Percentiles rank a stretch among this genome's conserved stretches.
Conservation (phyloP, 352 stramenopile genomes). For the Globisporangium ultimum region DNA sequence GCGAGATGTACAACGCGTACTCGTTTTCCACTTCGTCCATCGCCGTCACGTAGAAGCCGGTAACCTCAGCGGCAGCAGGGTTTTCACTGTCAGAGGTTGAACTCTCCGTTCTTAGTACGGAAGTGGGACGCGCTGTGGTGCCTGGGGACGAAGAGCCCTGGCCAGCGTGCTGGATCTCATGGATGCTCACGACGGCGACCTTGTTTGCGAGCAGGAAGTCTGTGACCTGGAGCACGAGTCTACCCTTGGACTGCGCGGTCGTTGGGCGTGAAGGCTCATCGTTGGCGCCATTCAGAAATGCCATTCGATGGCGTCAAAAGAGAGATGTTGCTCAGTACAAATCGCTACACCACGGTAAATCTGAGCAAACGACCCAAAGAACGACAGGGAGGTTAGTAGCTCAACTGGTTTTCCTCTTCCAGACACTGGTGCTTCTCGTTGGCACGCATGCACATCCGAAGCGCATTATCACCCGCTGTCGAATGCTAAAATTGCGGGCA, state of each 20-base stretch:
- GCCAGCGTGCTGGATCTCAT: constrained; percentile 22
- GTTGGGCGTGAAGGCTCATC: neutral
- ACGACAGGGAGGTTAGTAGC: neutral
- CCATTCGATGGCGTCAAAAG: constrained; percentile 2
- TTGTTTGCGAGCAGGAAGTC: constrained; percentile 31
- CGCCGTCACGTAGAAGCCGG: constrained; percentile 47
- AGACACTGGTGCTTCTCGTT: too few species aligned
- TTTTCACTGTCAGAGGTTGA: neutral
- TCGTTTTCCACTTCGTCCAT: constrained; percentile 68
- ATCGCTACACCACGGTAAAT: neutral
- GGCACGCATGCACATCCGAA: neutral
- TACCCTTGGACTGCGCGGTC: constrained; percentile 11
- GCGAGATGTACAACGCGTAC: constrained; percentile 52
- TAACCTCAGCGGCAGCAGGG: neutral
- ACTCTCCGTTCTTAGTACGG: neutral
- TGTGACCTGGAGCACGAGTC: constrained; percentile 32
- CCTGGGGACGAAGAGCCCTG: constrained; percentile 3
- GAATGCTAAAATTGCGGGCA: neutral
- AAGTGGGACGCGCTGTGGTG: constrained; percentile 2
- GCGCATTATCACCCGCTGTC: neutral
- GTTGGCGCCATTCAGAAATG: neutral
- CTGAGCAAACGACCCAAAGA: neutral
- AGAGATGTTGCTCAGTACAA: too few species aligned
- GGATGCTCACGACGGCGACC: constrained; percentile 31
- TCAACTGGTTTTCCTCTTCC: neutral